Evolutionary conservation across 208 protist species (phyloP).

Genomic region (Kentomonas sorsogonicus): DNA sequence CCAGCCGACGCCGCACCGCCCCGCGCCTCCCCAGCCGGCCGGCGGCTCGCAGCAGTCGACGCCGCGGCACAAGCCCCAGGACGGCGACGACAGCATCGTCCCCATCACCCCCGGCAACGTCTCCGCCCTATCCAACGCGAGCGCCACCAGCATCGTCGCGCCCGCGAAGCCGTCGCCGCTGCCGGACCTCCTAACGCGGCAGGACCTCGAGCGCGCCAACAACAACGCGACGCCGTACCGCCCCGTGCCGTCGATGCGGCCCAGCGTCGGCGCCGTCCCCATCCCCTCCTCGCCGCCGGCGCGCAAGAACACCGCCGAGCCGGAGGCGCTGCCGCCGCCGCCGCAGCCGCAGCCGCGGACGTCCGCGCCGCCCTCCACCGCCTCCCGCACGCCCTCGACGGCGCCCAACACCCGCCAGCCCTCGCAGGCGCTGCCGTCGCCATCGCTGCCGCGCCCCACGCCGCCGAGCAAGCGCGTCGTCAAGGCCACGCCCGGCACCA

Average conservation of each 20-base stretch:
- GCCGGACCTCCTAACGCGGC: conserved; percentile 3
- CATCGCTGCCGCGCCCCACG: not conserved
- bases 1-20: not conserved
- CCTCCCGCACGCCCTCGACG: not conserved
- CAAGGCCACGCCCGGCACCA: not conserved
- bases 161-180: conserved; percentile 1
- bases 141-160: conserved; percentile 7
- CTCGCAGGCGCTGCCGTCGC: not conserved
- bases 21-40: not conserved
- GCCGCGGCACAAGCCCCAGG: not conserved
- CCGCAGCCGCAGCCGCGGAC: not conserved
- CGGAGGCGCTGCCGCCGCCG: not conserved
- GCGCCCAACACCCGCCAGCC: conserved; percentile 5
- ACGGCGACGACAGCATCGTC: not conserved
- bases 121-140: not conserved
- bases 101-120: not conserved
- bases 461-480: not conserved
- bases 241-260: conserved; percentile 11
- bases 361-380: not conserved
- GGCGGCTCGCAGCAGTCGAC: too few species aligned
- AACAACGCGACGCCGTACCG: too few species aligned
- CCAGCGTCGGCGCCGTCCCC: conserved; percentile 4
- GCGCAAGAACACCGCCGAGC: not conserved
- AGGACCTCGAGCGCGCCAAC: too few species aligned
- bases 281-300: conserved; percentile 10